Evolutionary conservation across 2,329 filamentous ascomycete species (phyloP).

Genomic region (Blastomyces parvus): DNA sequence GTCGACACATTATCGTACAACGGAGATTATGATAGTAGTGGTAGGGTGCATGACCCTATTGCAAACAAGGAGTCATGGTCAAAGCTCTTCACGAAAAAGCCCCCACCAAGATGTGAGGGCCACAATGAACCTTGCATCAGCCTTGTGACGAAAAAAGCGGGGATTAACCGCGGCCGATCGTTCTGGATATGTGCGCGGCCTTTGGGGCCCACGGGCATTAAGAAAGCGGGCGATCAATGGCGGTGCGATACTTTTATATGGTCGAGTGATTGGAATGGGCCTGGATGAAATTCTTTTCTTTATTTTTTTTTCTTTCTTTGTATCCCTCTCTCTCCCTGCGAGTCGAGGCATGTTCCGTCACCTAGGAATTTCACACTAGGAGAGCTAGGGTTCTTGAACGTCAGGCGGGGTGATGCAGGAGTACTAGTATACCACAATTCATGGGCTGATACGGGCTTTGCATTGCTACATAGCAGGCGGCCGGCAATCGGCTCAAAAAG

Average conservation of each 20-base stretch:
- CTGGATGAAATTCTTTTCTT: not conserved
- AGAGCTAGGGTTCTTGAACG: not conserved
- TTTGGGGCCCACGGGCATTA: slow-evolving; percentile 72
- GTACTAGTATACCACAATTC: not conserved
- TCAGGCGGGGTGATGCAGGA: not conserved
- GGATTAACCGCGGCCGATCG: slow-evolving; percentile 61
- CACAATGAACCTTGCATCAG: slow-evolving; percentile 81
- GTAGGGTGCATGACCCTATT: slow-evolving; percentile 55
- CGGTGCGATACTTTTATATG: slow-evolving; percentile 76
- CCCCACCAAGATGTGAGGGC: slow-evolving; percentile 65
- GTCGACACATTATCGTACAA: slow-evolving; percentile 17
- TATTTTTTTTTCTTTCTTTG: not conserved
- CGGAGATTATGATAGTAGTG: slow-evolving; percentile 25
- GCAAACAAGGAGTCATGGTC: slow-evolving; percentile 74
- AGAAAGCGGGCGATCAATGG: slow-evolving; percentile 78
- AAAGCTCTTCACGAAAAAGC: slow-evolving; percentile 66
- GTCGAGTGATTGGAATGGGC: slow-evolving; percentile 51
- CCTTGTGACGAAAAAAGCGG: slow-evolving; percentile 77
- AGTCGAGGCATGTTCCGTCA: not conserved
- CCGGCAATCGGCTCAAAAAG: not conserved
- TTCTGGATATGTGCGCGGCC: slow-evolving; percentile 67
- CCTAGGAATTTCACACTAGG: not conserved
- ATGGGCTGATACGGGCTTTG: not conserved
- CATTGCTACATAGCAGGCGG: not conserved
- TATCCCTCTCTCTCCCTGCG: not conserved